phyloP scores from a whole-genome alignment of 2,329 filamentous ascomycete species.

The Alternaria ventricosa region DNA sequence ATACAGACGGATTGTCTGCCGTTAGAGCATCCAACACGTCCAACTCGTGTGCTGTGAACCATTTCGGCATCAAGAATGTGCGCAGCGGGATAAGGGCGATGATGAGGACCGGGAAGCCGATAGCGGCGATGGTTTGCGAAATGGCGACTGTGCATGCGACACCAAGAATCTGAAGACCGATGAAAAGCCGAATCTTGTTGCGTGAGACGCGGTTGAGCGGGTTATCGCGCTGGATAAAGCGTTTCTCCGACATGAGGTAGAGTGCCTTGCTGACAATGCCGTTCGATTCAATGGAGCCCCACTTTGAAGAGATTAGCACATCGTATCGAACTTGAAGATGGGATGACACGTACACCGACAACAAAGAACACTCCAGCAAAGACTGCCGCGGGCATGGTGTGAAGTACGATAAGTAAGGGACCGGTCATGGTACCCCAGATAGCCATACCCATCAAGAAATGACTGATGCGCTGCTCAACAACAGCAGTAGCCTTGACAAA shows the following conservation, averaged over 20 bases:
- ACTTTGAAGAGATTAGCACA: slow-evolving; percentile 30
- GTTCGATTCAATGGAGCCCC: slow-evolving; percentile 55
- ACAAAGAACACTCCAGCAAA: slow-evolving; percentile 64
- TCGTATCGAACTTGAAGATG: neutral
- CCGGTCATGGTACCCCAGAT: slow-evolving; percentile 63
- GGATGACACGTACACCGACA: slow-evolving; percentile 52
- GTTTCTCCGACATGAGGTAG: slow-evolving; percentile 55
- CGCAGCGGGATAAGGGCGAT: slow-evolving; percentile 62
- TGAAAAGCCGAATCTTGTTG: slow-evolving; percentile 57
- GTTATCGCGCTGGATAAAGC: slow-evolving; percentile 57
- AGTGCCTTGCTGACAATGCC: slow-evolving; percentile 58
- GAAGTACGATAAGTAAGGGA: slow-evolving; percentile 57
- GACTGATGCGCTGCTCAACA: slow-evolving; percentile 60
- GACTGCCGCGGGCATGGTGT: slow-evolving; percentile 59
- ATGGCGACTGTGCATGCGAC: slow-evolving; percentile 61
- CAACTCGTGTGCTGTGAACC: slow-evolving; percentile 58
- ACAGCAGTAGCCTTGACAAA: slow-evolving; percentile 54
- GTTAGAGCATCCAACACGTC: slow-evolving; percentile 60
- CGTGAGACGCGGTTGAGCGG: slow-evolving; percentile 53
- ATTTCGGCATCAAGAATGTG: slow-evolving; percentile 56
- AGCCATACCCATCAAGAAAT: slow-evolving; percentile 62
- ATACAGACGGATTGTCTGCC: slow-evolving; percentile 58
- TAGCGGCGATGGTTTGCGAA: slow-evolving; percentile 63
- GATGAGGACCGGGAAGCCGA: slow-evolving; percentile 64
- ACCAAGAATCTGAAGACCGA: slow-evolving; percentile 56